Percentiles rank a stretch among this genome's conserved stretches.
Evolutionary conservation across 306 rosid species (phyloP).

Genomic region (Prunus fruticosa): DNA sequence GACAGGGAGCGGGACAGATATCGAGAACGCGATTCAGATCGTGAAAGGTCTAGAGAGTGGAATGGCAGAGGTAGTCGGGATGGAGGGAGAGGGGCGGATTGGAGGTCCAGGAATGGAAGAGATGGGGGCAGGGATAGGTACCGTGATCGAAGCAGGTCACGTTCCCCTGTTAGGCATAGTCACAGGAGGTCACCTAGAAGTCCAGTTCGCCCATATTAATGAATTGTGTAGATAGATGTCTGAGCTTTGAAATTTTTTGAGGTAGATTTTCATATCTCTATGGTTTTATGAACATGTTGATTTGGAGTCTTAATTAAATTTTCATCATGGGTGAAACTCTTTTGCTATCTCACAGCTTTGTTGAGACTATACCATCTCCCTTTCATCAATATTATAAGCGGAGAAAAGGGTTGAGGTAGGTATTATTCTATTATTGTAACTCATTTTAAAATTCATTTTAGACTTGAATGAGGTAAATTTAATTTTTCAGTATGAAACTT

Average conservation of each 20-base stretch:
- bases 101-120: constrained; percentile 82
- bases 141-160: constrained; percentile 83
- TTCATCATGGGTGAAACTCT: constrained; percentile 72
- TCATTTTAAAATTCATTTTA: constrained; percentile 36
- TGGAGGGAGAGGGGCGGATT: constrained; percentile 65
- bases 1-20: constrained; percentile 74
- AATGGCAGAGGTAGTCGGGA: constrained; percentile 73
- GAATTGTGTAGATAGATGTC: constrained; percentile 68
- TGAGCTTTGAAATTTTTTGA: constrained; percentile 75
- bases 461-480: constrained; percentile 29
- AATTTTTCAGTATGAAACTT: constrained; percentile 31
- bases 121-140: constrained; percentile 75
- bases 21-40: constrained; percentile 67
- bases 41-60: constrained; percentile 70
- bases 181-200: constrained; percentile 77
- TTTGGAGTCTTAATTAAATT: constrained; percentile 56
- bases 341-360: constrained; percentile 85
- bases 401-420: constrained; percentile 97
- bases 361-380: constrained; percentile 84
- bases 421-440: constrained; percentile 51
- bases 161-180: constrained; percentile 73
- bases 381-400: constrained; percentile 74
- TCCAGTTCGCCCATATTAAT: constrained; percentile 62
- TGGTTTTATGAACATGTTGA: constrained; percentile 62
- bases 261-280: constrained; percentile 82